Percentiles rank a stretch among this genome's conserved stretches.
Conservation (phyloP, 1,139 yeast genomes). For the Suhomyces anneliseae region DNA sequence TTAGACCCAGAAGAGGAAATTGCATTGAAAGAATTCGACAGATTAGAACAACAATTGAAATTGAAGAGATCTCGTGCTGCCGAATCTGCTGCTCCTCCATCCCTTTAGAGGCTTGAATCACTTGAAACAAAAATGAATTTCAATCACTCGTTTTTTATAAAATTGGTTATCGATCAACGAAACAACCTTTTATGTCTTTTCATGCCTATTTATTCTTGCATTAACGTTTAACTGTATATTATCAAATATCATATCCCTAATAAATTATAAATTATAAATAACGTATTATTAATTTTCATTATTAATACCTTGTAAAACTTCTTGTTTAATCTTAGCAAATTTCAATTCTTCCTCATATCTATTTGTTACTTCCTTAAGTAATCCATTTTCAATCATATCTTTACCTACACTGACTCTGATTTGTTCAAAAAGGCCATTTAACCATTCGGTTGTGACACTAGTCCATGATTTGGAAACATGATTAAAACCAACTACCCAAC, state of each 20-base stretch:
- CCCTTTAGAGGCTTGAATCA: slow-evolving; percentile 21
- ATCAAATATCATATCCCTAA: not conserved
- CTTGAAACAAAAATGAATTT: not conserved
- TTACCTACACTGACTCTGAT: slow-evolving; percentile 36
- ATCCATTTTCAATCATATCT: slow-evolving; percentile 41
- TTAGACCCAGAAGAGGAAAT: slow-evolving; percentile 48
- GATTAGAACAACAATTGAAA: slow-evolving; percentile 50
- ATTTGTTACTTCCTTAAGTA: slow-evolving; percentile 33
- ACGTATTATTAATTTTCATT: not conserved
- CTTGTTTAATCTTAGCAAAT: slow-evolving; percentile 18
- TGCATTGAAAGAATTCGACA: slow-evolving; percentile 70
- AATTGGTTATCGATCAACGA: not conserved
- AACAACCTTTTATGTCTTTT: not conserved
- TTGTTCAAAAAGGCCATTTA: slow-evolving; percentile 32
- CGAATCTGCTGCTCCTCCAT: slow-evolving; percentile 34
- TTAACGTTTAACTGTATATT: not conserved
- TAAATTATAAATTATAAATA: not conserved
- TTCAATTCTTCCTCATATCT: slow-evolving; percentile 24
- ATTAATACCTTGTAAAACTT: slow-evolving; percentile 18
- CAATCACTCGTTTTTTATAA: not conserved
- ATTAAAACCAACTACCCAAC: slow-evolving; percentile 46
- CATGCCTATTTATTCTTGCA: not conserved
- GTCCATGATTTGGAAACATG: slow-evolving; percentile 44
- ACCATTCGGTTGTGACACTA: slow-evolving; percentile 31
- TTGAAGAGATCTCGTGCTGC: slow-evolving; percentile 11